These are phyloP conservation scores for Prunus yedoensis DNA, from an alignment of 331 rosid species.

Conservation along the genomic window DNA sequence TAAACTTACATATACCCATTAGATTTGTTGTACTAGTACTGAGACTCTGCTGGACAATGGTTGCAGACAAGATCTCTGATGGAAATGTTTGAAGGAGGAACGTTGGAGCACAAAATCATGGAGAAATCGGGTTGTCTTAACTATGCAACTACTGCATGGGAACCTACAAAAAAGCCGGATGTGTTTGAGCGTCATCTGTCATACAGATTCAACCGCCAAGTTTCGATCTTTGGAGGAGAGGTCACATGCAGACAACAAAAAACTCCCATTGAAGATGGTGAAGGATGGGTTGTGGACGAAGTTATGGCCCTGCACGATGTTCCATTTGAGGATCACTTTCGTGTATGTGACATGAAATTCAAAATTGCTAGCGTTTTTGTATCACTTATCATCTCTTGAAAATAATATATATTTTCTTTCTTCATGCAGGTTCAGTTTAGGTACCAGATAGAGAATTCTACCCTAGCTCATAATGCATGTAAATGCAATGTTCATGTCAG, in stretches of 20 bases:
- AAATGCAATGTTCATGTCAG: slow-evolving; percentile 55
- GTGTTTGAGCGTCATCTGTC: slow-evolving; percentile 51
- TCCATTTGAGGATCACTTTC: slow-evolving; percentile 64
- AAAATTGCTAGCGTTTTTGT: neutral
- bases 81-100: slow-evolving; percentile 71
- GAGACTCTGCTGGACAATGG: neutral
- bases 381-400: neutral
- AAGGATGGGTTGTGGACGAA: slow-evolving; percentile 69
- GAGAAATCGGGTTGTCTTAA: slow-evolving; percentile 58
- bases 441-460: slow-evolving; percentile 44
- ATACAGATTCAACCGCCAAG: slow-evolving; percentile 53
- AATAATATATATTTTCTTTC: neutral
- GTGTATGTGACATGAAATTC: slow-evolving; percentile 38
- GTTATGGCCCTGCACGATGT: slow-evolving; percentile 65
- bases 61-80: slow-evolving; percentile 56
- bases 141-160: slow-evolving; percentile 62
- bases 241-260: slow-evolving; percentile 71
- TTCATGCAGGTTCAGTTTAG: slow-evolving; percentile 63
- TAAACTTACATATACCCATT: neutral
- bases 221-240: slow-evolving; percentile 62
- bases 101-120: slow-evolving; percentile 67
- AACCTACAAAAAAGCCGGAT: slow-evolving; percentile 42
- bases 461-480: slow-evolving; percentile 36
- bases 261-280: slow-evolving; percentile 30
- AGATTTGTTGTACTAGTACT: neutral